Conservation (phyloP, 140 eudicot genomes). For the Senecio squalidus region DNA sequence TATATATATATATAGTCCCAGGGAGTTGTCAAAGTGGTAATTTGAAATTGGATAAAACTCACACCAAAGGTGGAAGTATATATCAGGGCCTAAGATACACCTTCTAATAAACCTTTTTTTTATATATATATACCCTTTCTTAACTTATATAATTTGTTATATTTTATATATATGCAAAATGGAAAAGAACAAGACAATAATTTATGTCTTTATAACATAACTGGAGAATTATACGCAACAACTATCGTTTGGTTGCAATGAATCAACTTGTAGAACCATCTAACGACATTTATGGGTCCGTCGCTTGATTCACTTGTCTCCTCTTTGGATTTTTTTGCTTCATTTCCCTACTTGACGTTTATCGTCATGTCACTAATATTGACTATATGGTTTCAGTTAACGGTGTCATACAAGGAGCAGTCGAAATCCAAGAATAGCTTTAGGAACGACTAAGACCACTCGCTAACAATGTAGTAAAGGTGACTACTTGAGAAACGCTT, state of each 20-base stretch:
- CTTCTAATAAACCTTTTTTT: too few relatives aligned
- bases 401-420: slow-evolving; percentile 5
- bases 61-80: too few relatives aligned
- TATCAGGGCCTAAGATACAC: too few relatives aligned
- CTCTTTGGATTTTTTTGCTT: slow-evolving; percentile 20
- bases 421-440: slow-evolving; percentile 16
- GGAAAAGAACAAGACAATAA: neutral
- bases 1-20: too few relatives aligned
- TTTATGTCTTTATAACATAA: neutral
- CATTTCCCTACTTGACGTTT: slow-evolving; percentile 27
- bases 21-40: too few relatives aligned
- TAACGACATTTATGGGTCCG: slow-evolving; percentile 23
- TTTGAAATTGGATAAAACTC: too few relatives aligned
- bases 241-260: slow-evolving; percentile 7
- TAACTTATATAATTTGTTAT: neutral
- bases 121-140: too few relatives aligned
- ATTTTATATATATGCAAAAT: neutral
- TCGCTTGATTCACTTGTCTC: slow-evolving; percentile 31
- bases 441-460: slow-evolving; percentile 10
- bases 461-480: slow-evolving; percentile 5
- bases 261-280: slow-evolving; percentile 14
- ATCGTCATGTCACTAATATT: slow-evolving; percentile 28
- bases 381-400: slow-evolving; percentile 3
- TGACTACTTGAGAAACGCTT: neutral
- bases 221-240: neutral